phyloP scores from a whole-genome alignment of 108 stramenopile species.

The Skeletonema grethae region DNA sequence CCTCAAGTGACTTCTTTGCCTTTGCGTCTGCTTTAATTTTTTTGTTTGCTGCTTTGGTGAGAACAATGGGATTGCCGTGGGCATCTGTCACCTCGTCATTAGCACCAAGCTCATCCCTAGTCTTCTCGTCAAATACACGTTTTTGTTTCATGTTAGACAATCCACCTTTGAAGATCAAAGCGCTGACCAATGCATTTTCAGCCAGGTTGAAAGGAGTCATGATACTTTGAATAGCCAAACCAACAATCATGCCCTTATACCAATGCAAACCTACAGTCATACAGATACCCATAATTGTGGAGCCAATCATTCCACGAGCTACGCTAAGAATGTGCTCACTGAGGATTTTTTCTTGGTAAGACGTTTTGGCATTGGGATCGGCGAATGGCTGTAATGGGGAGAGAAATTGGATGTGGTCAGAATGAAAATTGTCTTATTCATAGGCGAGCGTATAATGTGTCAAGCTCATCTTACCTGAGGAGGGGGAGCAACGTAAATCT shows the following conservation, averaged over 20 bases:
- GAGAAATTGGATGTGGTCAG: neutral
- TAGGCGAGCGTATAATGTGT: neutral
- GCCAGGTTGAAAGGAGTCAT: constrained; percentile 83
- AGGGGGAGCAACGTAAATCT: constrained; percentile 78
- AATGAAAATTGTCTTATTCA: too few relatives aligned
- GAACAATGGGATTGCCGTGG: constrained; percentile 60
- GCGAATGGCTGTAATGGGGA: constrained; percentile 65
- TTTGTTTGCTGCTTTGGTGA: constrained; percentile 19
- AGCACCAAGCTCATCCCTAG: constrained; percentile 57
- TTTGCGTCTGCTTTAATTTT: neutral
- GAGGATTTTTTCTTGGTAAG: constrained; percentile 67
- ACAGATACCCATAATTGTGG: constrained; percentile 75
- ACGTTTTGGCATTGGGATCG: constrained; percentile 76
- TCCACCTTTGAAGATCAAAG: constrained; percentile 61
- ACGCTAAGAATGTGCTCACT: constrained; percentile 52
- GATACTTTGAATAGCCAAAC: constrained; percentile 84
- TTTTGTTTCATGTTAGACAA: constrained; percentile 46
- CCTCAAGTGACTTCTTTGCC: constrained; percentile 58
- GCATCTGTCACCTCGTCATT: constrained; percentile 73
- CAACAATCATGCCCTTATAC: constrained; percentile 89
- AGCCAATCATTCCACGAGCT: constrained; percentile 62
- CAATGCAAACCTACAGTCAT: constrained; percentile 86
- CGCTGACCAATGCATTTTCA: constrained; percentile 71
- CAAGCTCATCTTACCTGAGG: constrained; percentile 61
- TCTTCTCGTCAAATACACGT: constrained; percentile 80